Base-by-base conservation (phyloP, 345 rosid species). In the Geranium brycei region DNA sequence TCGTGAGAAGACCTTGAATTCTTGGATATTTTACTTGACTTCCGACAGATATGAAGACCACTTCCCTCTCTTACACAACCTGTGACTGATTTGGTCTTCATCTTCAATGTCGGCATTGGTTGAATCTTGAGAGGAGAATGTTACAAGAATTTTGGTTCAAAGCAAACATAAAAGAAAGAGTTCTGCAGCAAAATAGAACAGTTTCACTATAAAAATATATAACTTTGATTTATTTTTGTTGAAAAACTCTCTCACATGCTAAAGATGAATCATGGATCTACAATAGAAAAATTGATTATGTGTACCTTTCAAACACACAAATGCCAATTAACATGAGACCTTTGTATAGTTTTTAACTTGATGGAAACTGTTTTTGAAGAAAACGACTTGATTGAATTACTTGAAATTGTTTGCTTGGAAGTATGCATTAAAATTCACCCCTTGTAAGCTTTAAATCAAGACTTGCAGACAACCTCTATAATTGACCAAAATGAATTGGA, bases 71-170 rank as follows among this genome's bases (percentile, higher is more conserved):
- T 23, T 23, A 19, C 57, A 28, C 51, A 69, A 31, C 51, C 40
- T 18, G 59, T 10, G 35, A 62, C n/a, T 38, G 58, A 12, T 47
- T 63, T 69, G 58, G 51, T 59, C 67, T 69, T 69, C 67, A 69
- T 69, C 30, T 69, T 64, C 17, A 69, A 32, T 12, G 72, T 57
- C 41, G 72, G 72, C 72, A 69, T 69, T 10, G 18, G 61, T 62
- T 47, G 53, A 47, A 47, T 47, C 53, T 47, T 47, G 53, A 8
- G 15, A 13, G 10, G 53, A 11, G 15, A 13, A 11, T 2, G 15
- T 13, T 6, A 47, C 3, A 13, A 3, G 0, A 47, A 47, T 0
- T 15, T 47, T 11, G 53, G 12, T 47, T 47, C 53, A 47, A 47
- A 47, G 53, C 53, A 47, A 1, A 13, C 53, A 2, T 23, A 23